Conservation (phyloP, 805 yeast genomes). For the Ogataea trehaloabstinens region DNA sequence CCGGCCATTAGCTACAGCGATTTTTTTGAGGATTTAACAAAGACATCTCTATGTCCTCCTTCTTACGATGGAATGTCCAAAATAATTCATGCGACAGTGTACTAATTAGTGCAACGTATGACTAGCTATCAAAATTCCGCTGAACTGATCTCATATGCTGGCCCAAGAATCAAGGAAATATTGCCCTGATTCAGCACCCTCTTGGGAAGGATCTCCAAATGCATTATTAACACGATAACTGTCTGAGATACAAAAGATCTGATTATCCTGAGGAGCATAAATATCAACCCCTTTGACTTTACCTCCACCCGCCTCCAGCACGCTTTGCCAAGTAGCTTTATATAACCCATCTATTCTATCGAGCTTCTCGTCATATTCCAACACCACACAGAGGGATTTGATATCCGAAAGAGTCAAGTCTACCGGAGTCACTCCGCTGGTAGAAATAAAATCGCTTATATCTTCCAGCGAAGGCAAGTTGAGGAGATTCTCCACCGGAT, state of each 20-base stretch:
- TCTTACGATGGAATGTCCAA: conserved; percentile 10
- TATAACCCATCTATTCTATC: conserved; percentile 66
- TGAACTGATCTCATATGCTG: conserved; percentile 15
- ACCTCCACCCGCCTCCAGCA: conserved; percentile 64
- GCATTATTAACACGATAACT: conserved; percentile 30
- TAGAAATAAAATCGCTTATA: conserved; percentile 69
- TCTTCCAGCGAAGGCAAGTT: conserved; percentile 69
- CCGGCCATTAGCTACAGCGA: conserved; percentile 3
- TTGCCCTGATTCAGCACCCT: conserved; percentile 12
- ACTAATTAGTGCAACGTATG: no score
- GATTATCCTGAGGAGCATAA: conserved; percentile 27
- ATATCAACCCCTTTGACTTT: conserved; percentile 27
- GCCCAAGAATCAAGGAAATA: conserved; percentile 33
- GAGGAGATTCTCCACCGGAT: conserved; percentile 31
- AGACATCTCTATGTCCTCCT: conserved; percentile 17
- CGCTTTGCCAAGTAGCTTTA: conserved; percentile 81
- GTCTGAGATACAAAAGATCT: conserved; percentile 31
- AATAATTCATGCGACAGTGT: no score
- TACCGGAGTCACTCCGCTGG: conserved; percentile 74
- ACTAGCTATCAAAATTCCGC: no score
- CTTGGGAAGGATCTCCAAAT: conserved; percentile 15
- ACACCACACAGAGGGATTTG: conserved; percentile 80
- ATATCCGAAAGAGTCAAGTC: conserved; percentile 75
- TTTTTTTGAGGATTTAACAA: conserved; percentile 4
- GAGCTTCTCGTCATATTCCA: conserved; percentile 81